Evolutionary conservation across 1,139 yeast species (phyloP), one percentile per base, ranked within the genome.

Genomic region (Insectozyma bohioensis): DNA sequence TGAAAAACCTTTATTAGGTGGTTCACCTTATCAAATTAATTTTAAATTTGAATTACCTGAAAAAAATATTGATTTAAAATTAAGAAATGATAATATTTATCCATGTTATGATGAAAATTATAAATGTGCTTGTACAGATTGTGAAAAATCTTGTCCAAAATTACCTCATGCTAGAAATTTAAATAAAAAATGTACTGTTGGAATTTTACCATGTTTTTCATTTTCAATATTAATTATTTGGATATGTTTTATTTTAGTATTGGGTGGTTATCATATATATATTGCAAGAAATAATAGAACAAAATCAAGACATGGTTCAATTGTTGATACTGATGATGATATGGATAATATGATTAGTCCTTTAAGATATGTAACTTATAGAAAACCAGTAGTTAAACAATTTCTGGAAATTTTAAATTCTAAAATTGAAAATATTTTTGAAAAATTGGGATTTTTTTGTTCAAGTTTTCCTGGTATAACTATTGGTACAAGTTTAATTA

Each of bases 11-110:
- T 48, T 86, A 43, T 64, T 92, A 5, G 97, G 97, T 1, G 97
- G 97, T 0, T 86, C 96, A 0, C 97, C 97, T 0, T 88, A 92
- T 53, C 97, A 92, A 54, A 90, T 92, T 46, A 83, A 90, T 53
- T 88, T 79, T 54, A 62, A 70, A 6, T 85, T 78, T 63, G 61
- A 59, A 9, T 19, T 45, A 3, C 34, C 39, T 45, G 41, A 54
- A 9, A 43, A 47, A 3, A 35, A 46, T 1, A 37, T 43, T 2
- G 63, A 58, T 1, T 39, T 63, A 20, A 24, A 20, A 4, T 47
- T 62, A 28, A 42, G 65, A 31, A 25, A 46, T 5, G 67, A 70
- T 1, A 48, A 56, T 2, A 62, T 72, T 40, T 65, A 67, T 41
- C 35, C 56, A n/a, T 92, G 97, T 53, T 73, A 78, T 44, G 85